phyloP scores from a whole-genome alignment of 2,329 filamentous ascomycete genomes.

The Diaporthe eres region DNA sequence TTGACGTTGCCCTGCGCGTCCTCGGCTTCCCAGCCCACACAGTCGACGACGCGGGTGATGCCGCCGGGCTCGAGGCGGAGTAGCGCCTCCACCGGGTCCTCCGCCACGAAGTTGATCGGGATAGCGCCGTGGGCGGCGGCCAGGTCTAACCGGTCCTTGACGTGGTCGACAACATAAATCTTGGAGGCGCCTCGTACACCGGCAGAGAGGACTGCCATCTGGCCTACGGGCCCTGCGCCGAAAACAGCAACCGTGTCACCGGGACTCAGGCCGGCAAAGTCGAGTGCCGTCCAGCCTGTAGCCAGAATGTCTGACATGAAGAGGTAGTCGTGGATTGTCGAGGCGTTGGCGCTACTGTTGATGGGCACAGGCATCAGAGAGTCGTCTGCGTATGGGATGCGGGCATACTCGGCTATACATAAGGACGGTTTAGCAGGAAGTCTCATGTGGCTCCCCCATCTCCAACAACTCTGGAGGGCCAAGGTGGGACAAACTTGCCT shows the following conservation, averaged over 20 bases:
- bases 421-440: not conserved
- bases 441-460: too few relatives aligned
- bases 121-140: constrained; percentile 74
- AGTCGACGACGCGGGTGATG: constrained; percentile 75
- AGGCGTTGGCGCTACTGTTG: not conserved
- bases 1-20: constrained; percentile 46
- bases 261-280: constrained; percentile 69
- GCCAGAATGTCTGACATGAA: not conserved
- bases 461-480: not conserved
- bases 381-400: constrained; percentile 76
- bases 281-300: constrained; percentile 68
- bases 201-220: constrained; percentile 76
- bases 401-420: constrained; percentile 71
- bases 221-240: constrained; percentile 74
- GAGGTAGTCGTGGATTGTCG: constrained; percentile 20
- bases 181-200: constrained; percentile 71
- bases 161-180: constrained; percentile 74
- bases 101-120: constrained; percentile 72
- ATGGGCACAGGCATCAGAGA: constrained; percentile 59
- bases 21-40: constrained; percentile 76
- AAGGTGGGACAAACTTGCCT: not conserved
- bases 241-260: constrained; percentile 76
- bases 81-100: constrained; percentile 72
- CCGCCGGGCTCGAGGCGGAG: constrained; percentile 65
- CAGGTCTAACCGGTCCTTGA: constrained; percentile 70